phyloP scores from a whole-genome alignment of 306 rosid genomes.

The Albizia julibrissin region DNA sequence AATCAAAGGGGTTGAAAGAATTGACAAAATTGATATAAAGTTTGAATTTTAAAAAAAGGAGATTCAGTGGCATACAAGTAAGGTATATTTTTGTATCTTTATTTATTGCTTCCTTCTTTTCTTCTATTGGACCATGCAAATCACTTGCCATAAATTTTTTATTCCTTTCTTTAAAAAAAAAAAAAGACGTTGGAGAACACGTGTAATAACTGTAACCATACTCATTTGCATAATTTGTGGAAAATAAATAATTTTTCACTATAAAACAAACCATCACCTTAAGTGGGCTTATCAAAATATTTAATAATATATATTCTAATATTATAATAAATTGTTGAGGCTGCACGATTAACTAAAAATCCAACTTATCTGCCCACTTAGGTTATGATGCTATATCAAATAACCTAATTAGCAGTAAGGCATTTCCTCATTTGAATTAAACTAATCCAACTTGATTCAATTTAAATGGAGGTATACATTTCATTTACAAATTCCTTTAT shows the following conservation, averaged over 20 bases:
- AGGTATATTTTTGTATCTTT: conserved; percentile 55
- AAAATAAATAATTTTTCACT: not conserved
- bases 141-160: conserved; percentile 29
- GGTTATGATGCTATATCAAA: no score
- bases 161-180: not conserved
- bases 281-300: not conserved
- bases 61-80: conserved; percentile 53
- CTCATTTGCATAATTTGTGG: not conserved
- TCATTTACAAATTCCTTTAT: not conserved
- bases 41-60: conserved; percentile 3
- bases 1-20: conserved; percentile 19
- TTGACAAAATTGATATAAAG: conserved; percentile 31
- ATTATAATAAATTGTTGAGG: not conserved
- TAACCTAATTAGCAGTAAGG: no score
- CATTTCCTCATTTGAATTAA: no score
- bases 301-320: no score
- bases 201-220: not conserved
- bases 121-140: conserved; percentile 24
- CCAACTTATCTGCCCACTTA: no score
- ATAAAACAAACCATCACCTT: not conserved
- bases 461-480: not conserved
- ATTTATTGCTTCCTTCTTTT: not conserved
- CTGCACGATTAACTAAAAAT: not conserved
- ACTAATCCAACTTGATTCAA: not conserved
- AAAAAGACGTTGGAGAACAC: not conserved